These are phyloP conservation scores for Aspergillus sojae DNA, from an alignment of 2,329 filamentous ascomycete genomes.

Conservation along the genomic window DNA sequence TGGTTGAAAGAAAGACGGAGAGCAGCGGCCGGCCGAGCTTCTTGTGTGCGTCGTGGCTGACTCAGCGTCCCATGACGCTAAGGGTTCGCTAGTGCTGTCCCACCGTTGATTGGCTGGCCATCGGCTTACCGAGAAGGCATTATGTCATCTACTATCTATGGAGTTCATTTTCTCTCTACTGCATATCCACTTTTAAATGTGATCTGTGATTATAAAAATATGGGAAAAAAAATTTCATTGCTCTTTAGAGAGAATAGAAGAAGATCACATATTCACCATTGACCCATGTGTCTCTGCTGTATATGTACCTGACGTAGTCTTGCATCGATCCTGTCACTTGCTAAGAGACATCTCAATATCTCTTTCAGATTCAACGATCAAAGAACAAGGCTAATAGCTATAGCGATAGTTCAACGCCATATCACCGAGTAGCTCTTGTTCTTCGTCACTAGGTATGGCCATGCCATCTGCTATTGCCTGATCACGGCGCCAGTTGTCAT, in stretches of 20 bases:
- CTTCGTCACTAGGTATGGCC: slow-evolving; percentile 24
- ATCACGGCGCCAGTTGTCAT: slow-evolving; percentile 46
- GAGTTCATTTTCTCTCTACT: neutral
- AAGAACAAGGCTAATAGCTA: slow-evolving; percentile 27
- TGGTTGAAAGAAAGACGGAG: slow-evolving; percentile 45
- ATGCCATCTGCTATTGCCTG: slow-evolving; percentile 28
- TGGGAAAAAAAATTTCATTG: neutral
- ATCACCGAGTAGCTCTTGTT: slow-evolving; percentile 43
- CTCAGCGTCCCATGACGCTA: slow-evolving; percentile 36
- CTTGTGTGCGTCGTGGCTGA: slow-evolving; percentile 46
- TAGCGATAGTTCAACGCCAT: slow-evolving; percentile 47
- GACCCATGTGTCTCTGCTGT: neutral
- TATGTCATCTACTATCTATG: slow-evolving; percentile 13
- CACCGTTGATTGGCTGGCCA: slow-evolving; percentile 19
- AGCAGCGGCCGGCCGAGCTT: slow-evolving; percentile 33
- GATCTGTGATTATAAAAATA: neutral
- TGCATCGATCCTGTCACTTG: neutral
- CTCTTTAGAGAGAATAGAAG: neutral
- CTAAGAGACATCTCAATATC: neutral
- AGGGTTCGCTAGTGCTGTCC: slow-evolving; percentile 31
- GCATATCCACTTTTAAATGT: neutral
- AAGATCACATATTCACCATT: neutral
- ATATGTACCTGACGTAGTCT: neutral
- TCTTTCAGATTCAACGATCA: neutral
- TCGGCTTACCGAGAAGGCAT: slow-evolving; percentile 25